These are phyloP conservation scores for Stagonosporopsis rhizophila DNA, from an alignment of 2,329 filamentous ascomycete genomes.

Conservation along the genomic window DNA sequence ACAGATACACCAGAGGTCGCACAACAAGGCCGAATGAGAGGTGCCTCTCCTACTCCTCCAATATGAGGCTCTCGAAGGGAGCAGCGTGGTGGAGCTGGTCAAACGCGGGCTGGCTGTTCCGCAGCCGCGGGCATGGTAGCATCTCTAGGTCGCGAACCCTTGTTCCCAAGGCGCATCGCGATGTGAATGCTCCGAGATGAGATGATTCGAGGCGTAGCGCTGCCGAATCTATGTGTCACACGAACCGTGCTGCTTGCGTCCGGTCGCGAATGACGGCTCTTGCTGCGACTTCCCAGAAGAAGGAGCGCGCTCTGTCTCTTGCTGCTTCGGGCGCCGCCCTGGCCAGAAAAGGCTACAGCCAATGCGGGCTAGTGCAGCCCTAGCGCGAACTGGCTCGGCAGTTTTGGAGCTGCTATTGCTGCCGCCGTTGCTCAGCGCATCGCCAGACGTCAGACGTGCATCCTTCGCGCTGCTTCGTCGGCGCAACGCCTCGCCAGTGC, in stretches of 20 bases:
- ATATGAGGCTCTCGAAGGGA: slow-evolving; percentile 36
- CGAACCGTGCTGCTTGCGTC: slow-evolving; percentile 30
- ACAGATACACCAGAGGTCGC: slow-evolving; percentile 42
- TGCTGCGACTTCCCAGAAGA: slow-evolving; percentile 24
- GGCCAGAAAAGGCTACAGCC: slow-evolving; percentile 14
- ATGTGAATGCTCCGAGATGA: slow-evolving; percentile 34
- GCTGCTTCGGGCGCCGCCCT: slow-evolving; percentile 15
- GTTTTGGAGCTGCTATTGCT: slow-evolving; percentile 33
- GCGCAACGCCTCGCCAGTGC: not conserved
- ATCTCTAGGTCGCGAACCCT: slow-evolving; percentile 50
- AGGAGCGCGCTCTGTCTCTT: slow-evolving; percentile 12
- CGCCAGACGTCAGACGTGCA: slow-evolving; percentile 19
- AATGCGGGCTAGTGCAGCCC: slow-evolving; percentile 22
- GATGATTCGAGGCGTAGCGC: slow-evolving; percentile 27
- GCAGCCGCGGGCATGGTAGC: slow-evolving; percentile 55
- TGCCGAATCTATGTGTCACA: slow-evolving; percentile 39
- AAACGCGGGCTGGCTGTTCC: slow-evolving; percentile 52
- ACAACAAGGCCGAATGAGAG: slow-evolving; percentile 39
- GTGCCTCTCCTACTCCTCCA: slow-evolving; percentile 34
- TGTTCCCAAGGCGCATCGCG: slow-evolving; percentile 29
- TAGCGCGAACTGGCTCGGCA: slow-evolving; percentile 36
- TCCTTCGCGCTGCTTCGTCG: slow-evolving; percentile 13
- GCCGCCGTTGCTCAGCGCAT: slow-evolving; percentile 21
- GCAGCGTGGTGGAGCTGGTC: slow-evolving; percentile 44
- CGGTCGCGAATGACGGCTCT: slow-evolving; percentile 28